A percentile compares a stretch with the other conserved stretches of the same genome.
Conservation (phyloP, 2,329 filamentous ascomycete genomes). For the Zasmidium cellare region DNA sequence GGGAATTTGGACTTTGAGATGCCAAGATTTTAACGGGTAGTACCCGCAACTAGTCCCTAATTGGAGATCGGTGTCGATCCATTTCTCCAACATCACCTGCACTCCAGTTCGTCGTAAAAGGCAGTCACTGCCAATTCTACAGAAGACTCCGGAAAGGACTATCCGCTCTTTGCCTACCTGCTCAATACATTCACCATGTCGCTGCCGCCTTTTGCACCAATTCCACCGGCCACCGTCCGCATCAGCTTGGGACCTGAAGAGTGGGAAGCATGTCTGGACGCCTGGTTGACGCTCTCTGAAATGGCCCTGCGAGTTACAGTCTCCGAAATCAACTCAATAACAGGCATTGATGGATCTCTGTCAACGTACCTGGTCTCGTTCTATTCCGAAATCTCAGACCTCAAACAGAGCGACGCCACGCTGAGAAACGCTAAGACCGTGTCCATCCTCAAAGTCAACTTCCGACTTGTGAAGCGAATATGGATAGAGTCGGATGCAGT, state of each 20-base stretch:
- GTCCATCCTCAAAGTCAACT: constrained; percentile 62
- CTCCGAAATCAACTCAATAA: constrained; percentile 52
- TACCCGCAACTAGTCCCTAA: constrained; percentile 4
- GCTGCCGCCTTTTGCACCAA: constrained; percentile 73
- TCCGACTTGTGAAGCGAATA: constrained; percentile 55
- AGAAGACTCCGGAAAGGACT: not conserved
- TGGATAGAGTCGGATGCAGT: constrained; percentile 34
- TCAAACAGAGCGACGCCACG: constrained; percentile 19
- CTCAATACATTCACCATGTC: constrained; percentile 35
- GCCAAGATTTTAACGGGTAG: constrained; percentile 9
- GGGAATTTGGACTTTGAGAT: constrained; percentile 13
- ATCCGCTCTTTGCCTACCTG: not conserved
- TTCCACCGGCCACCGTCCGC: constrained; percentile 69
- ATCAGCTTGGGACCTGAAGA: constrained; percentile 66
- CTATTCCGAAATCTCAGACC: constrained; percentile 54
- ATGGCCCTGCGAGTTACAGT: constrained; percentile 63
- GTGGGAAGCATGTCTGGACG: constrained; percentile 75
- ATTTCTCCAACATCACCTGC: not conserved
- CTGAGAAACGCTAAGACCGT: constrained; percentile 39
- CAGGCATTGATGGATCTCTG: constrained; percentile 60
- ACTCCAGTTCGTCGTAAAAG: constrained; percentile 7
- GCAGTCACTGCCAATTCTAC: not conserved
- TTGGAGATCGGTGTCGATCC: not conserved
- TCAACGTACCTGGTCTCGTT: constrained; percentile 67
- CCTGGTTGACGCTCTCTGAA: constrained; percentile 70